phyloP scores from a whole-genome alignment of 106 monocot species.

The Acorus calamus region DNA sequence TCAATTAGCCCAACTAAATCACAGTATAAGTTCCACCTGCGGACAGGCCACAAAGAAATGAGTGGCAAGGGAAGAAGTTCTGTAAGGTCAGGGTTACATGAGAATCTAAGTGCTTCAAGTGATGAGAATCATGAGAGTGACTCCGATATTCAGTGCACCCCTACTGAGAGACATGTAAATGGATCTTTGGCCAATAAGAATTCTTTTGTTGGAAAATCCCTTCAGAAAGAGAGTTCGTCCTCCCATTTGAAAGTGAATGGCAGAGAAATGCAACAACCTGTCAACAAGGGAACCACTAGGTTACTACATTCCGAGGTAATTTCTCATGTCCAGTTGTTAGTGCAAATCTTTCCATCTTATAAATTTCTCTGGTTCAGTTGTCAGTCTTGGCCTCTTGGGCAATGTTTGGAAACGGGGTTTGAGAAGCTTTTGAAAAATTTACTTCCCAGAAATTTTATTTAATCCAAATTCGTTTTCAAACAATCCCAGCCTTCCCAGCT shows the following conservation, averaged over 20 bases:
- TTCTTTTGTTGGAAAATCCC: constrained; percentile 4
- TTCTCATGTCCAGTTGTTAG: too few relatives aligned
- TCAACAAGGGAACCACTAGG: too few relatives aligned
- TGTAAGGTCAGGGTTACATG: constrained; percentile 4
- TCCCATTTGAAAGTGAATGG: neutral
- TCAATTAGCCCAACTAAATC: neutral
- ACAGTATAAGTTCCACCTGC: neutral
- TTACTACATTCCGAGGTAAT: too few relatives aligned
- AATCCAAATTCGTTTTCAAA: too few relatives aligned
- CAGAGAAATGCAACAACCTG: neutral
- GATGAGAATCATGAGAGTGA: constrained; percentile 15
- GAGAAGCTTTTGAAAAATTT: too few relatives aligned
- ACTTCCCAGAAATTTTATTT: too few relatives aligned
- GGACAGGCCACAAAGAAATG: constrained; percentile 4
- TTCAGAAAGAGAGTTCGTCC: neutral
- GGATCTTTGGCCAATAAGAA: constrained; percentile 1
- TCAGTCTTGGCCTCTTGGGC: too few relatives aligned
- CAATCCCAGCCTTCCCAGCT: too few relatives aligned
- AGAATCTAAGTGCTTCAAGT: neutral
- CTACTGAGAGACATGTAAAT: neutral
- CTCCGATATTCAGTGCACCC: constrained; percentile 7
- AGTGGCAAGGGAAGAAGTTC: constrained; percentile 4
- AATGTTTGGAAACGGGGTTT: too few relatives aligned
- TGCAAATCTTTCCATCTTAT: too few relatives aligned
- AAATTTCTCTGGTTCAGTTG: too few relatives aligned